Base-by-base conservation (phyloP, 306 rosid species). In the Cucurbita moschata region DNA sequence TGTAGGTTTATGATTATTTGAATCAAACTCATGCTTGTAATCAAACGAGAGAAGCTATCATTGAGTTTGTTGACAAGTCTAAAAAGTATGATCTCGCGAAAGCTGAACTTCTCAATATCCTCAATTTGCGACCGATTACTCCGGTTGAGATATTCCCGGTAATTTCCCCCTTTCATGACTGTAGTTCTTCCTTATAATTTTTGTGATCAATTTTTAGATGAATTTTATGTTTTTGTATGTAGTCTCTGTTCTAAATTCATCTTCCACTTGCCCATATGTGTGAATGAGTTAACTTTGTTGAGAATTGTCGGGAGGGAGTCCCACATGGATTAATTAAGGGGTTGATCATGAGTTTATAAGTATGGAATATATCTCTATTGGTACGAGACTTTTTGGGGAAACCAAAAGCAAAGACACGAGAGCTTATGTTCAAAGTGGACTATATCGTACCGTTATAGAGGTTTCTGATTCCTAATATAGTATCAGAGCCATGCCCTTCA, bases 1-100 rank as follows among this genome's bases (percentile, higher is more conserved):
- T 47, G 26, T 76, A 90, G 94, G 90, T 86, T 71, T 93, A 86
- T 64, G 98, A 87, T 83, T 85, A 86, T 81, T 84, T 88, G 85
- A 83, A 76, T 80, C 57, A 58, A 23, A 87, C 85, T 77, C 76
- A 88, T 73, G 91, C 89, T 39, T 16, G 74, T 75, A 54, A 53
- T 78, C 96, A 88, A 80, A 84, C 87, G 37, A 87, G 78, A 67
- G 89, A 88, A 79, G 69, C 46, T 69, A 49, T 90, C 79, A 37
- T 55, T 7, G 90, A 82, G 55, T 90, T 90, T 81, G 52, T 84
- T 73, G 78, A 63, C 37, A 81, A 77, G 73, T 81, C 84, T 77
- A 86, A 74, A 72, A 74, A 26, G 38, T 84, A 76, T 77, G 86
- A 84, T 68, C 88, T 93, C 38, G 90, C 92, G 13, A 82, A 88